Percentiles rank a stretch among this genome's conserved stretches.
Conservation (phyloP, 176 grass and related monocot genomes). For the Carex pumila region DNA sequence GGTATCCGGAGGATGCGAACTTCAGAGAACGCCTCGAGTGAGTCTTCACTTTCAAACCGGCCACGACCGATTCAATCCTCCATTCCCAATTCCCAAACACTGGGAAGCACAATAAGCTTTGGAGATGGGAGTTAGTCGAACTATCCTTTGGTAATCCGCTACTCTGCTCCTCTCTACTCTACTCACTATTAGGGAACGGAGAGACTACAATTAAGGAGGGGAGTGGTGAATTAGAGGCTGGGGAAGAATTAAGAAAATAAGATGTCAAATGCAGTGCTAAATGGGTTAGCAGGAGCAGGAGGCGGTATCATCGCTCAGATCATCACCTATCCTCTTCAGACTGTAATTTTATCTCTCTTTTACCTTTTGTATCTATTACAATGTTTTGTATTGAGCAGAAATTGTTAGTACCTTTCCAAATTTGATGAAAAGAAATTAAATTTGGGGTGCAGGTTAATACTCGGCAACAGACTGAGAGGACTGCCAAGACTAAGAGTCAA, state of each 20-base stretch:
- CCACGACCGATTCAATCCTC: not conserved
- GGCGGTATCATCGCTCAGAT: constrained; percentile 89
- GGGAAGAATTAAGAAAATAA: not conserved
- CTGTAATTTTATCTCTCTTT: constrained; percentile 25
- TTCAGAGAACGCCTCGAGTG: not conserved
- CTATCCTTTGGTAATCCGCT: not conserved
- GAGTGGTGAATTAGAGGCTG: constrained; percentile 4
- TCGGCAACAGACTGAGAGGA: constrained; percentile 90
- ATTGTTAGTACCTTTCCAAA: not conserved
- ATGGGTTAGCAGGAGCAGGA: constrained; percentile 70
- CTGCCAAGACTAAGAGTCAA: constrained; percentile 49
- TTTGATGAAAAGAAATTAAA: not conserved
- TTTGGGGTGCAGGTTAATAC: constrained; percentile 64
- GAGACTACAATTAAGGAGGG: not conserved
- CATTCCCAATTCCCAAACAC: not conserved
- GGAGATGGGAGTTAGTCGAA: not conserved
- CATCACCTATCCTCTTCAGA: constrained; percentile 91
- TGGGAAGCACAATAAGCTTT: not conserved
- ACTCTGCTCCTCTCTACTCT: not conserved
- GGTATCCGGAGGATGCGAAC: not conserved
- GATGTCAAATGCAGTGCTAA: constrained; percentile 90
- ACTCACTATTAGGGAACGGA: not conserved
- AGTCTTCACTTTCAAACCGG: not conserved
- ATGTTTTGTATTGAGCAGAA: not conserved
- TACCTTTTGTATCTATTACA: not conserved